phyloP scores from a whole-genome alignment of 1,139 yeast genomes.

The Candida sojae region DNA sequence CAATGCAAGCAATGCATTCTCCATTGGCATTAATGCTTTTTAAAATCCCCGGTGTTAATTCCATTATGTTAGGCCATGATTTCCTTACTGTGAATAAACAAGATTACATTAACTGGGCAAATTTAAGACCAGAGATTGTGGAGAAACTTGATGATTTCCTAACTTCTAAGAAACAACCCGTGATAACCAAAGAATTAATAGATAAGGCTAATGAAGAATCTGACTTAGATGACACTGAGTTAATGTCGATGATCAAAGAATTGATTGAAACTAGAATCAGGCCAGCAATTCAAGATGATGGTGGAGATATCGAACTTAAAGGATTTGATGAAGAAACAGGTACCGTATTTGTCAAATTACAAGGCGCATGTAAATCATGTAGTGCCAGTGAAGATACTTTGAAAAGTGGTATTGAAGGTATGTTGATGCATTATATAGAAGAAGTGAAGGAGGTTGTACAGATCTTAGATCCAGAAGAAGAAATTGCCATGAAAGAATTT shows the following conservation, averaged over 20 bases:
- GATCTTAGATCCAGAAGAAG: constrained; percentile 52
- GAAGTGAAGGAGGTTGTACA: constrained; percentile 79
- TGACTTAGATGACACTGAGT: constrained; percentile 49
- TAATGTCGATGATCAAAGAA: constrained; percentile 60
- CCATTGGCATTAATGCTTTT: constrained; percentile 82
- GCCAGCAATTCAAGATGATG: constrained; percentile 76
- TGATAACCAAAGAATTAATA: constrained; percentile 49
- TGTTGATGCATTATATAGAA: constrained; percentile 83
- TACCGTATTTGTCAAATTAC: constrained; percentile 68
- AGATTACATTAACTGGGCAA: constrained; percentile 50
- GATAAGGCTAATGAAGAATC: constrained; percentile 36
- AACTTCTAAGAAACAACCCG: constrained; percentile 43
- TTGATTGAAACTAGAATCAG: constrained; percentile 61
- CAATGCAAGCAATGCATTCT: constrained; percentile 72
- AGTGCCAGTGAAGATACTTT: constrained; percentile 76
- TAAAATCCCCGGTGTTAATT: constrained; percentile 79
- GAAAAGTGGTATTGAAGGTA: constrained; percentile 78
- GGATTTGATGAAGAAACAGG: constrained; percentile 72
- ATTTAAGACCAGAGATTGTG: constrained; percentile 46
- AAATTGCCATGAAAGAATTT: constrained; percentile 64
- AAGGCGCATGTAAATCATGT: constrained; percentile 84
- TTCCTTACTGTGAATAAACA: constrained; percentile 50
- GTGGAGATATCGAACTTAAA: constrained; percentile 75
- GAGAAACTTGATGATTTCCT: constrained; percentile 41
- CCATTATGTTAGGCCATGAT: constrained; percentile 82